Conservation (phyloP, 2,329 filamentous ascomycete species). For the Sclerotinia spermophila region DNA sequence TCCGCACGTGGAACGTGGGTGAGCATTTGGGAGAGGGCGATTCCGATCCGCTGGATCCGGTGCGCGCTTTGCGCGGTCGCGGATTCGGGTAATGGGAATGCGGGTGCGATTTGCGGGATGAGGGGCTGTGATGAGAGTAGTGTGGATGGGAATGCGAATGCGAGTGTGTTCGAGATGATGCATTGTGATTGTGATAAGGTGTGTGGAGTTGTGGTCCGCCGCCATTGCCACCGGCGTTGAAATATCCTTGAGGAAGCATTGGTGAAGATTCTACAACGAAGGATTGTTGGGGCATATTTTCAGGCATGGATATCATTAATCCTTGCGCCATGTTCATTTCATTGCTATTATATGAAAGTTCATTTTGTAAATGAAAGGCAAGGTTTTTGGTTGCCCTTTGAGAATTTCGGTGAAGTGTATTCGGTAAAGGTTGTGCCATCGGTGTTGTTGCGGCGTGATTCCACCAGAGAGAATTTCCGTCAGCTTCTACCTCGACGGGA, state of each 20-base stretch:
- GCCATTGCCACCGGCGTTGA: background rate
- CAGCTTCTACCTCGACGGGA: slow-evolving; percentile 20
- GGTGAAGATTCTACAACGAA: slow-evolving; percentile 27
- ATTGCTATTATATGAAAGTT: slow-evolving; percentile 28
- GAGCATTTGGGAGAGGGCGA: slow-evolving; percentile 20
- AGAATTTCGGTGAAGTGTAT: slow-evolving; percentile 28
- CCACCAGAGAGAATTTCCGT: slow-evolving; percentile 33
- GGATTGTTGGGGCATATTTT: slow-evolving; percentile 24
- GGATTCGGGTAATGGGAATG: background rate
- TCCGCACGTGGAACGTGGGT: slow-evolving; percentile 28
- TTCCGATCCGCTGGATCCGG: slow-evolving; percentile 23
- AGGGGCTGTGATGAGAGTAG: slow-evolving; percentile 12
- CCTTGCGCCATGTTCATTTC: slow-evolving; percentile 26
- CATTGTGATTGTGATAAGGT: slow-evolving; percentile 8
- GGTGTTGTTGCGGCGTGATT: slow-evolving; percentile 31
- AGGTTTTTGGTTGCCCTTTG: slow-evolving; percentile 33
- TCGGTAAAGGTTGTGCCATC: slow-evolving; percentile 33
- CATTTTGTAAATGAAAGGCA: slow-evolving; percentile 34
- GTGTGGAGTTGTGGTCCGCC: slow-evolving; percentile 14
- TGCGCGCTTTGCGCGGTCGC: slow-evolving; percentile 14
- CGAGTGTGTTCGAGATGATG: slow-evolving; percentile 12
- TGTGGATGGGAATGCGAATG: slow-evolving; percentile 20
- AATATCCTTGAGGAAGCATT: slow-evolving; percentile 25
- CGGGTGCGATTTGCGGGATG: slow-evolving; percentile 17
- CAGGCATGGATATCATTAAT: slow-evolving; percentile 36